phyloP scores from a whole-genome alignment of 1,139 yeast genomes.

The Sugiyamaella grinbergsii region DNA sequence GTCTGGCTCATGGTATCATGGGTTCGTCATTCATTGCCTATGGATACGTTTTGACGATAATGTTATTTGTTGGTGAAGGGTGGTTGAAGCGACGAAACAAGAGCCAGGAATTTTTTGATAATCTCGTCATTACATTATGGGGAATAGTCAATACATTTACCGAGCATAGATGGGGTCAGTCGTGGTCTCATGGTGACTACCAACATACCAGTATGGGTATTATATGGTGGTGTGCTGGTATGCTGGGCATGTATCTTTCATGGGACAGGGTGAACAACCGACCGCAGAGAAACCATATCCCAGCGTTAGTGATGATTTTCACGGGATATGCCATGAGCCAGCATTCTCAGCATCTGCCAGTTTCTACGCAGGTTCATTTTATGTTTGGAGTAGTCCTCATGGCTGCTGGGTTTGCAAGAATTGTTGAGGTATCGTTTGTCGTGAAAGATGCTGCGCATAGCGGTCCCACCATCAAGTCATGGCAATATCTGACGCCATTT shows the following conservation, averaged over 20 bases:
- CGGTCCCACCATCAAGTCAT: slow-evolving; percentile 56
- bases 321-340: slow-evolving; percentile 96
- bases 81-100: slow-evolving; percentile 46
- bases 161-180: slow-evolving; percentile 94
- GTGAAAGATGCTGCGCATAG: slow-evolving; percentile 51
- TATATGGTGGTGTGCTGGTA: slow-evolving; percentile 94
- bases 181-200: slow-evolving; percentile 81
- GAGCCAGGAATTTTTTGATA: slow-evolving; percentile 87
- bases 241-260: slow-evolving; percentile 76
- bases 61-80: slow-evolving; percentile 55
- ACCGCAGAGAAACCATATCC: slow-evolving; percentile 67
- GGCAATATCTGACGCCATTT: slow-evolving; percentile 84
- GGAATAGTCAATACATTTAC: slow-evolving; percentile 93
- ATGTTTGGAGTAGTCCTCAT: slow-evolving; percentile 82
- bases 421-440: slow-evolving; percentile 74
- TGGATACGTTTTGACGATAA: slow-evolving; percentile 67
- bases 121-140: slow-evolving; percentile 78
- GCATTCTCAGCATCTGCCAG: slow-evolving; percentile 71
- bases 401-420: slow-evolving; percentile 72
- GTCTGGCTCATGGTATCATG: slow-evolving; percentile 96
- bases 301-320: slow-evolving; percentile 75
- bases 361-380: slow-evolving; percentile 84
- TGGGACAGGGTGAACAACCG: slow-evolving; percentile 50
- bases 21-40: slow-evolving; percentile 83
- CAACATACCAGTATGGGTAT: slow-evolving; percentile 97